Evolutionary conservation across 192 early-diverging fungal species (phyloP).

Genomic region (Dimargaris xerosporica): DNA sequence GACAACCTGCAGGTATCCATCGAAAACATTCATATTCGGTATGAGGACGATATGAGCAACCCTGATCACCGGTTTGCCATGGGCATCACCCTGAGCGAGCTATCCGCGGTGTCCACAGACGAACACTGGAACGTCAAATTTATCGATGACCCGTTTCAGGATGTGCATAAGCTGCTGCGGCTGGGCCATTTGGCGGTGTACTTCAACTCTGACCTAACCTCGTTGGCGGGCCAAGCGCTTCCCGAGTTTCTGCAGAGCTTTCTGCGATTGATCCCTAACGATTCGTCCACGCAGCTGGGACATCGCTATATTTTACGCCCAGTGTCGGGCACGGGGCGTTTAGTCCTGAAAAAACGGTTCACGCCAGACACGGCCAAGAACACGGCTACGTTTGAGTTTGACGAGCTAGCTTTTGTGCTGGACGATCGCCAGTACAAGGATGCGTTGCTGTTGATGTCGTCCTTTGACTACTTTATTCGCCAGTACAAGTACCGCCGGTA

Average conservation of each 20-base stretch:
- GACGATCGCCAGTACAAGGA: constrained; percentile 84
- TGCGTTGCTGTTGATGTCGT: constrained; percentile 55
- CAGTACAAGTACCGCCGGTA: constrained; percentile 74
- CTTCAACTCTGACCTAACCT: constrained; percentile 52
- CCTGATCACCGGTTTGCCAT: constrained; percentile 69
- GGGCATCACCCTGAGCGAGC: constrained; percentile 74
- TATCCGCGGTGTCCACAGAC: constrained; percentile 86
- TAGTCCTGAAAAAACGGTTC: constrained; percentile 56
- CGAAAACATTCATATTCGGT: constrained; percentile 88
- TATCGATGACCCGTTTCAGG: constrained; percentile 54
- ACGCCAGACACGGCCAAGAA: constrained; percentile 36
- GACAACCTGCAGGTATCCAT: constrained; percentile 94
- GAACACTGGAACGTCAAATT: constrained; percentile 69
- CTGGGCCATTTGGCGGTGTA: constrained; percentile 49
- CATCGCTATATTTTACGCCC: constrained; percentile 83
- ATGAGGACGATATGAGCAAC: constrained; percentile 75
- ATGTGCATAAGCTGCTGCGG: constrained; percentile 73
- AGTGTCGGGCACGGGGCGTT: constrained; percentile 72
- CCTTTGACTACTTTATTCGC: constrained; percentile 68
- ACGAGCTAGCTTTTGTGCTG: constrained; percentile 80
- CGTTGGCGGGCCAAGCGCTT: constrained; percentile 30
- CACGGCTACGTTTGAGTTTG: constrained; percentile 61
- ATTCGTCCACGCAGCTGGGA: constrained; percentile 36
- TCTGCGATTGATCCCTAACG: constrained; percentile 37
- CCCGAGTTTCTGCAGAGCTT: constrained; percentile 35